Base-by-base conservation (phyloP, 1,284 basidiomycete species). In the Pterula multifida region DNA sequence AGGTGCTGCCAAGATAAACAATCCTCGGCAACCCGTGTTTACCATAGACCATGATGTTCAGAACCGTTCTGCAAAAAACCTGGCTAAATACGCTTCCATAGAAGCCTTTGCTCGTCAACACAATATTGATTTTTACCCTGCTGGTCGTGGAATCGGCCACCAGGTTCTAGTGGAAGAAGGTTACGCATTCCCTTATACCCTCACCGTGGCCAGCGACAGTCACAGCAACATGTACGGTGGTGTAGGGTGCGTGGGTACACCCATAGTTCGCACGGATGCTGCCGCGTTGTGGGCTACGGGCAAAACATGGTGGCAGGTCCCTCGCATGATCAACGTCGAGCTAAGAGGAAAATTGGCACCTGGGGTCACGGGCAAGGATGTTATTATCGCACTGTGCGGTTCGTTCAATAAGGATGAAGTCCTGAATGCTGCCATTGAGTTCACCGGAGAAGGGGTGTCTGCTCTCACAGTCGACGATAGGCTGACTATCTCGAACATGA, bases 191-290 rank as follows among this genome's bases (percentile, higher is more conserved):
- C 93, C 93, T 0, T 75, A 93, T 57, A 90, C 90, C 26, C 79
- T 97, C 58, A 92, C 90, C 6, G 91, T 97, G 39, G 95, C 95
- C 2, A 93, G 89, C 58, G 95, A 99, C 68, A 92, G 88, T 61
- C 95, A 99, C 66, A 92, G 87, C 58, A 99, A 99, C 66, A 96
- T 96, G 89, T 99, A 99, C 62, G 95, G 95, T 25, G 95, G 95
- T 48, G 90, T 99, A 1, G 95, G 93, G 1, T 96, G 94, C 60
- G 80, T 99, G 3, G 95, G 95, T 4, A 99, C 95, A 0, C 93
- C 95, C 1, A 96, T 98, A 57, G 95, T 94, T 3, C 79, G 90
- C 44, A 93, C 90, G 19, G 91, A 94, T 57, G 90, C 90, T 17
- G 91, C 91, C 0, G 94, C 95, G 1, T 81, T 99, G 17, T 99